These are phyloP conservation scores for Euptelea pleiosperma DNA, from an alignment of 164 flowering plant species.

Conservation along the genomic window DNA sequence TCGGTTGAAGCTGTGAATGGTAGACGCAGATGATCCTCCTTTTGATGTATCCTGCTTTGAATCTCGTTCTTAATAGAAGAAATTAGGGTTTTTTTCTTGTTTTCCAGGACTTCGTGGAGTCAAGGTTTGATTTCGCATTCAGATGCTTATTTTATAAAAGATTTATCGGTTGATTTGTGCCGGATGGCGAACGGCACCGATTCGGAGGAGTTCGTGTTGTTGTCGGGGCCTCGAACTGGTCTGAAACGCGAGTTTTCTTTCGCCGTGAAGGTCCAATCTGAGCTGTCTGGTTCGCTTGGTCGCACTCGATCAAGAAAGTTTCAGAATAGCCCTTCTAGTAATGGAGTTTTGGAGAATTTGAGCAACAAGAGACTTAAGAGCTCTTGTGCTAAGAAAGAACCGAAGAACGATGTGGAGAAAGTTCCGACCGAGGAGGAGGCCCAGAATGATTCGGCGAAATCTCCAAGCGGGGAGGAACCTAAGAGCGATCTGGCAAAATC, in stretches of 20 bases:
- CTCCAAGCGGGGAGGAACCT: background rate
- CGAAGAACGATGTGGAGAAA: background rate
- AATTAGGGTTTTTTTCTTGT: background rate
- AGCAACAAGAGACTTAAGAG: conserved; percentile 26
- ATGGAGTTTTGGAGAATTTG: conserved; percentile 8
- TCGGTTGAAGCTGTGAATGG: too few relatives aligned
- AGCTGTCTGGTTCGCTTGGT: conserved; percentile 41
- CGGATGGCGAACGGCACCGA: conserved; percentile 54
- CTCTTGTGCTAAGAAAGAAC: background rate
- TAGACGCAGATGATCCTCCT: too few relatives aligned
- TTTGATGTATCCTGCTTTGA: too few relatives aligned
- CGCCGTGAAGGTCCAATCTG: conserved; percentile 47
- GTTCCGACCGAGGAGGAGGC: background rate
- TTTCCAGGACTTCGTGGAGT: background rate
- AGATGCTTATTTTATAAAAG: background rate
- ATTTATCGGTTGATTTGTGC: conserved; percentile 6
- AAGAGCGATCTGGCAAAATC: background rate
- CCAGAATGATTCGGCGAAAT: background rate
- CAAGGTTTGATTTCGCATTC: too few relatives aligned
- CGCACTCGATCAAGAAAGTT: conserved; percentile 42
- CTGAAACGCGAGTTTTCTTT: conserved; percentile 62
- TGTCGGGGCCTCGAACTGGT: conserved; percentile 44
- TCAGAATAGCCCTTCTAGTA: conserved; percentile 11
- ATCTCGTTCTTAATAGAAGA: too few relatives aligned
- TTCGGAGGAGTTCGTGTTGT: conserved; percentile 33